These are phyloP conservation scores for Clonostachys byssicola DNA, from an alignment of 2,329 filamentous ascomycete species.

Conservation along the genomic window DNA sequence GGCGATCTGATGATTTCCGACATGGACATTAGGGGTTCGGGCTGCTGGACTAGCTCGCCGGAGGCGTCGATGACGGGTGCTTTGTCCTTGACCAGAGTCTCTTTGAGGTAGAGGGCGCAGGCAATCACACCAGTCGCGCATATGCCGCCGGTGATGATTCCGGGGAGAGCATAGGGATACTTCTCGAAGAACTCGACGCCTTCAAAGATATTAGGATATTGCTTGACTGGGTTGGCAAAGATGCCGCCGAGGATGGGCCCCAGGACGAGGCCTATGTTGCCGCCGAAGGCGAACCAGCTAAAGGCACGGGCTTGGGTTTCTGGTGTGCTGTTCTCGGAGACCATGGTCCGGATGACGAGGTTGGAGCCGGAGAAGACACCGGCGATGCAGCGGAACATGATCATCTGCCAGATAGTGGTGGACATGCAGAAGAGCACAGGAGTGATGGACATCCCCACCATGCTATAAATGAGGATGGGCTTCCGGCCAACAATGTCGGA, in stretches of 20 bases:
- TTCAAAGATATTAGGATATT: conserved; percentile 54
- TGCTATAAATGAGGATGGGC: conserved; percentile 64
- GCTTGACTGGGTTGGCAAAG: conserved; percentile 61
- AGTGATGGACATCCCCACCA: conserved; percentile 57
- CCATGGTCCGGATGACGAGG: conserved; percentile 73
- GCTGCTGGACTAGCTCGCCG: too few relatives aligned
- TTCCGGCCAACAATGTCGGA: conserved; percentile 67
- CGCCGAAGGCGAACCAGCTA: conserved; percentile 71
- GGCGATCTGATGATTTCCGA: conserved; percentile 52
- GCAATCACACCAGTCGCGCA: conserved; percentile 47
- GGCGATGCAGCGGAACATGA: conserved; percentile 65
- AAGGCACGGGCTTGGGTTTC: conserved; percentile 71
- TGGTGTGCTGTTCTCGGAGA: conserved; percentile 66
- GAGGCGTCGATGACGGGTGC: background rate
- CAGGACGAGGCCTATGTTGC: conserved; percentile 70
- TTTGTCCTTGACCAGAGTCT: conserved; percentile 42
- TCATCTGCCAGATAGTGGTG: conserved; percentile 66
- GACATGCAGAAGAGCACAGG: conserved; percentile 67
- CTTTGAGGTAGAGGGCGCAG: conserved; percentile 54
- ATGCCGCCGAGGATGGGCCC: conserved; percentile 68
- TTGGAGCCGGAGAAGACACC: conserved; percentile 72
- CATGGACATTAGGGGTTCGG: conserved; percentile 11
- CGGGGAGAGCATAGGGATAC: conserved; percentile 52
- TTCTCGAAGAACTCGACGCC: conserved; percentile 35
- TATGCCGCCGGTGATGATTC: conserved; percentile 51